These are phyloP conservation scores for Debaryomyces coudertii DNA, from an alignment of 1,139 yeast genomes.

Conservation along the genomic window DNA sequence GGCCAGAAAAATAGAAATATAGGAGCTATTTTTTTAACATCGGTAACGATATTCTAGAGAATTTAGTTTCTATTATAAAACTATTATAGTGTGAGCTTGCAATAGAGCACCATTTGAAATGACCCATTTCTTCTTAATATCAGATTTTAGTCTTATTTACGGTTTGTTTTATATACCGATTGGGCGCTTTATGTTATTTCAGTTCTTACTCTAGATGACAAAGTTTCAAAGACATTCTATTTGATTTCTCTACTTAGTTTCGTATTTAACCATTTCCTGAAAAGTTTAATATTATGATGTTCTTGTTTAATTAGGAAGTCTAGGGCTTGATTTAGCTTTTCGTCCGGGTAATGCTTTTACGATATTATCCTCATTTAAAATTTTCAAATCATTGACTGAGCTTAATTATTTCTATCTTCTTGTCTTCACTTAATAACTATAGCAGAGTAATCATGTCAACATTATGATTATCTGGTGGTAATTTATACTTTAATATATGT, in stretches of 20 bases:
- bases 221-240: neutral
- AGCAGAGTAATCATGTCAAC: neutral
- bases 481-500: constrained; percentile 3
- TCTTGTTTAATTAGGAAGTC: neutral
- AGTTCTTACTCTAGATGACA: neutral
- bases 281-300: neutral
- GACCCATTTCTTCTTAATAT: neutral
- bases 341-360: neutral
- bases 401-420: neutral
- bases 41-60: neutral
- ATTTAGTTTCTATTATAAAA: neutral
- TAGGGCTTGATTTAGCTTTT: neutral
- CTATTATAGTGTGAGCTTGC: neutral
- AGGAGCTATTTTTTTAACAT: neutral
- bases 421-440: neutral
- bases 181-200: constrained; percentile 2
- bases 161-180: too few relatives aligned
- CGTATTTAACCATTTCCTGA: neutral
- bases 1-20: constrained; percentile 55
- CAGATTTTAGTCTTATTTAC: neutral
- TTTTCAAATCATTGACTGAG: neutral
- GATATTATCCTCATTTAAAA: neutral
- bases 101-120: neutral
- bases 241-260: neutral
- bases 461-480: neutral